Evolutionary conservation across 768 basidiomycete genomes (phyloP).

Genomic region (Holtermanniella nyarrowii): DNA sequence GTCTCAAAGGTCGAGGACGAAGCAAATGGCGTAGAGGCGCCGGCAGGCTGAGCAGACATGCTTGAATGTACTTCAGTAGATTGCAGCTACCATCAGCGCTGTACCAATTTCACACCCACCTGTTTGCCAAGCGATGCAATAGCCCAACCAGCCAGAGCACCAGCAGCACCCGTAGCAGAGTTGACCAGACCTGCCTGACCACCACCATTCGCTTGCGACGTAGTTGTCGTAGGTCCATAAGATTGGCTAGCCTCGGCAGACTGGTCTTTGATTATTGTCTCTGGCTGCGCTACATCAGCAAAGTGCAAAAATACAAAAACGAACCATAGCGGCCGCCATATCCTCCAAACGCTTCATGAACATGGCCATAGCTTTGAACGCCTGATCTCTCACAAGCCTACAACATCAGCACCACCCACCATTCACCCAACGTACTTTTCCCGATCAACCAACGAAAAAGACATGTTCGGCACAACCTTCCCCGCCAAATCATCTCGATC

Average conservation of each 20-base stretch:
- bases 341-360: conserved; percentile 74
- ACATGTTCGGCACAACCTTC: conserved; percentile 78
- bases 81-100: conserved; percentile 45
- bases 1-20: conserved; percentile 6
- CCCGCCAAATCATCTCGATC: conserved; percentile 76
- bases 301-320: conserved; percentile 13
- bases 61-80: conserved; percentile 63
- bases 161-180: conserved; percentile 81
- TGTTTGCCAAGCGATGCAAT: conserved; percentile 80
- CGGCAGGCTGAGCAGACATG: conserved; percentile 43
- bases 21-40: neutral
- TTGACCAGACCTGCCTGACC: conserved; percentile 55
- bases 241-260: conserved; percentile 11
- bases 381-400: conserved; percentile 89
- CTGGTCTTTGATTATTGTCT: conserved; percentile 45
- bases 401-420: neutral
- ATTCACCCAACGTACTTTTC: conserved; percentile 60
- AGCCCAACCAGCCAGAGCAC: conserved; percentile 89
- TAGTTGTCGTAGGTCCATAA: conserved; percentile 34
- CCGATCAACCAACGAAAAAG: conserved; percentile 70
- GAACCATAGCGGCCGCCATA: conserved; percentile 73
- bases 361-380: conserved; percentile 81
- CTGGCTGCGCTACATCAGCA: conserved; percentile 46
- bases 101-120: conserved; percentile 42
- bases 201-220: conserved; percentile 23